Conservation (phyloP, 2,329 filamentous ascomycete species). For the Phialocephala subalpina region DNA sequence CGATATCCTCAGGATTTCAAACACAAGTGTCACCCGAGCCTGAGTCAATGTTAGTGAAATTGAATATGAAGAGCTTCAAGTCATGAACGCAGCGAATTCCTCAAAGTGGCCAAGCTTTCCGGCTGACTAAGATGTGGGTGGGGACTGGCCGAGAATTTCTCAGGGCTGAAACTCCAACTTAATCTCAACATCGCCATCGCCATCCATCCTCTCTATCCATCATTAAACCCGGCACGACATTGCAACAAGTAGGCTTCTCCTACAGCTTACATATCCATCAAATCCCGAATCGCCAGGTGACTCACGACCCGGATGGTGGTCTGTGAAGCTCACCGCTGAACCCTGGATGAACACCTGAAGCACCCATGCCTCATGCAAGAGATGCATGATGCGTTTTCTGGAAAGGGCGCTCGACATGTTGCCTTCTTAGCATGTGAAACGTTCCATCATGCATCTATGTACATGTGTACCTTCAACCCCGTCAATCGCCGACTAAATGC, state of each 20-base stretch:
- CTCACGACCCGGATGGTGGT: background rate
- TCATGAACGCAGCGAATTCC: background rate
- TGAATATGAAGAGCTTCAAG: background rate
- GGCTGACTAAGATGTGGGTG: background rate
- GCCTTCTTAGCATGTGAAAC: background rate
- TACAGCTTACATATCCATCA: no score
- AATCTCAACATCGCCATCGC: conserved; percentile 2
- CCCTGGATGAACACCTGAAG: background rate
- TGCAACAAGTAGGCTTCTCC: no score
- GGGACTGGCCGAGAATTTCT: background rate
- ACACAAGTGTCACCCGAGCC: no score
- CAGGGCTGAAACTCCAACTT: background rate
- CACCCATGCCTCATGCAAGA: background rate
- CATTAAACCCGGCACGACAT: no score
- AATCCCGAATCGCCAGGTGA: background rate
- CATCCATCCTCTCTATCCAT: background rate
- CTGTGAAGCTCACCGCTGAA: background rate
- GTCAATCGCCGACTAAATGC: background rate
- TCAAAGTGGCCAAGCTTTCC: background rate
- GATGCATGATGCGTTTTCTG: background rate
- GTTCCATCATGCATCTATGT: background rate
- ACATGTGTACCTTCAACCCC: no score
- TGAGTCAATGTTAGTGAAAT: background rate
- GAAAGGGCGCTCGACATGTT: background rate
- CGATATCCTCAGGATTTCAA: no score